phyloP scores from a whole-genome alignment of 2,329 filamentous ascomycete species.

The Diaporthe destruens region DNA sequence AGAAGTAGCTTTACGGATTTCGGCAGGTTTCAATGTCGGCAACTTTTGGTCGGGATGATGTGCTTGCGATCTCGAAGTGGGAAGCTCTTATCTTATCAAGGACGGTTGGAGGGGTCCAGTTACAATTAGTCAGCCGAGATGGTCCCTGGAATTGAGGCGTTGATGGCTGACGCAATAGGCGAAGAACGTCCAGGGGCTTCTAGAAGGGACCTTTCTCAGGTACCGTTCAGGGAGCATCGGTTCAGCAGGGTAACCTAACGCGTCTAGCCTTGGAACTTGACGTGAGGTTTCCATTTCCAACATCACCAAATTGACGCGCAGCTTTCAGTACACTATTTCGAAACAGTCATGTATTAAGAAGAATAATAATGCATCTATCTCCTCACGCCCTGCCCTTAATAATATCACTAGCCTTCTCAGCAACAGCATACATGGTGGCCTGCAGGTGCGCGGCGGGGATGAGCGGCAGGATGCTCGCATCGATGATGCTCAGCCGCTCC shows the following conservation, averaged over 20 bases:
- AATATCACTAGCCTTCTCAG: slow-evolving; percentile 52
- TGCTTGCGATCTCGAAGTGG: slow-evolving; percentile 1
- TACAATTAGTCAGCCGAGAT: not conserved
- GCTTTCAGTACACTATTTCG: not conserved
- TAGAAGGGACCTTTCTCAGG: not conserved
- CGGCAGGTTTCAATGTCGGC: not conserved
- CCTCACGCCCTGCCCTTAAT: slow-evolving; percentile 40
- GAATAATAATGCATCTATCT: too few relatives aligned
- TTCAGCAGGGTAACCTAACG: too few relatives aligned
- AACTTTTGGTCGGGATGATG: not conserved
- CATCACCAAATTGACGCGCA: not conserved
- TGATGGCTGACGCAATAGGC: not conserved
- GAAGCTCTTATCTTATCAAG: slow-evolving; percentile 39
- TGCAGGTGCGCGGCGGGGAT: slow-evolving; percentile 42
- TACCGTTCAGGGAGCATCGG: too few relatives aligned
- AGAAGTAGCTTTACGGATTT: not conserved
- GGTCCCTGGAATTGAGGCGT: not conserved
- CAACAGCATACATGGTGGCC: slow-evolving; percentile 40
- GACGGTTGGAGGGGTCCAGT: not conserved
- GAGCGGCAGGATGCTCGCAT: slow-evolving; percentile 57
- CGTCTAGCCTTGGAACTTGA: not conserved
- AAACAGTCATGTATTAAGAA: not conserved
- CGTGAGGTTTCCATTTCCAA: too few relatives aligned
- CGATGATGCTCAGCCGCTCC: slow-evolving; percentile 57
- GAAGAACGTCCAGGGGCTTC: not conserved